These are phyloP conservation scores for Colletotrichum theobromicola DNA, from an alignment of 2,329 filamentous ascomycete genomes.

Conservation along the genomic window DNA sequence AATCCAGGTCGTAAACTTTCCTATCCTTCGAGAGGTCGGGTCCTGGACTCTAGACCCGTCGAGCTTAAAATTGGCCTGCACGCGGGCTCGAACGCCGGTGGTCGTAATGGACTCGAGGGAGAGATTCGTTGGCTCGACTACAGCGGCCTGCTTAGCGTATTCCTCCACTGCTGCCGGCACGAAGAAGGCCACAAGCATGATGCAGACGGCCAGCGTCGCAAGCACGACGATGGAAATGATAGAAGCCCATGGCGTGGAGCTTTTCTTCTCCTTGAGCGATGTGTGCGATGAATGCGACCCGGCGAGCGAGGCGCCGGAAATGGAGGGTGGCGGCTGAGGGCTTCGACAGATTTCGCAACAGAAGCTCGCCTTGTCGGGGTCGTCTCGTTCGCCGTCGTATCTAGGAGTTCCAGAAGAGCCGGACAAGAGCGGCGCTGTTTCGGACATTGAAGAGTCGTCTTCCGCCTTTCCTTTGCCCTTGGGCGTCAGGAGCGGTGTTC, in stretches of 20 bases:
- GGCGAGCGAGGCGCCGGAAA: constrained; percentile 16
- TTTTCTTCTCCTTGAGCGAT: constrained; percentile 31
- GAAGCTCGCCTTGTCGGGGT: constrained; percentile 22
- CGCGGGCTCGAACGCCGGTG: constrained; percentile 76
- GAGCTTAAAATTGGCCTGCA: constrained; percentile 83
- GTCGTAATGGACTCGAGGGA: constrained; percentile 85
- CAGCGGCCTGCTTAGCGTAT: constrained; percentile 83
- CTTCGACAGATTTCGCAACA: constrained; percentile 13
- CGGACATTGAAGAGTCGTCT: constrained; percentile 32
- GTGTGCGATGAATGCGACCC: constrained; percentile 18
- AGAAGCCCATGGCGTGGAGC: constrained; percentile 74
- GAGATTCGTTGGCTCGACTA: constrained; percentile 82
- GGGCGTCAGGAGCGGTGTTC: constrained; percentile 47
- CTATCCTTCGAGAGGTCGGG: constrained; percentile 74
- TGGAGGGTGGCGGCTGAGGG: constrained; percentile 14
- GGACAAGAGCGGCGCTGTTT: constrained; percentile 60
- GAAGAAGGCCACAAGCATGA: constrained; percentile 82
- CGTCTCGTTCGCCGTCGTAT: constrained; percentile 43
- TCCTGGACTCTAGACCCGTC: constrained; percentile 79
- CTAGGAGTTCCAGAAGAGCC: constrained; percentile 38
- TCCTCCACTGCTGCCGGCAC: constrained; percentile 80
- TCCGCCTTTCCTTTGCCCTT: constrained; percentile 31
- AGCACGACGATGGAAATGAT: constrained; percentile 74
- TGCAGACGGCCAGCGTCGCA: constrained; percentile 65
- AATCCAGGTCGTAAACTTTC: constrained; percentile 80